Evolutionary conservation across 2,329 filamentous ascomycete species (phyloP), one percentile per base, ranked within the genome.

Genomic region (Talaromyces atroroseus): DNA sequence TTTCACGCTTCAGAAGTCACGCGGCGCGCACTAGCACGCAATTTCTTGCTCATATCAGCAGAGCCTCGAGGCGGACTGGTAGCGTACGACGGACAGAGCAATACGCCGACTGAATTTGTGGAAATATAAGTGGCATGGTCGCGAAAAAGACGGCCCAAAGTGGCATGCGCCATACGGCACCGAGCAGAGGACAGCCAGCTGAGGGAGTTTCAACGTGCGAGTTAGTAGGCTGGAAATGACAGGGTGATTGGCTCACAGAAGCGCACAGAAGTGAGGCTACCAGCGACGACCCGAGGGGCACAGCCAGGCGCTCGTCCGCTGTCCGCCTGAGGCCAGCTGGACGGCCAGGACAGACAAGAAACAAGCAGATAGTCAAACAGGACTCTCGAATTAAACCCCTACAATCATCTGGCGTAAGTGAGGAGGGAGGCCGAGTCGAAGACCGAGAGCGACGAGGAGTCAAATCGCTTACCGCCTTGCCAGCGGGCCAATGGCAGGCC

Each of bases 171-270:
- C 8, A 12, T 32, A 32, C 29, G 29, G 29, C 29, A 11, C 11
- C 6, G 8, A 45, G 40, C 8, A 45, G 8, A 45, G 40, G 40
- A 36, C 32, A 16, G 32, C 4, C 11, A 36, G 32, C 32, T 36
- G 42, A 21, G 14, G 4, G 16, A 46, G 20, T 46, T 21, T 21
- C 42, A 46, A 16, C 42, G 2, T 21, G 32, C 21, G n/a, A 29
- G 34, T 26, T 38, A 23, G 44, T 49, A 23, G 38, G 69, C 70
- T 69, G 68, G 68, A 60, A 65, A 65, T 60, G 60, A 64, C 68
- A 64, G 67, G 68, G 70, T 71, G 26, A 44, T 47, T 54, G 63
- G 62, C 68, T 69, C 70, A 71, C 69, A 65, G 69, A 72, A 69
- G 69, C 70, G 71, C 68, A 71, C 65, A 68, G 65, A 70, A 67